phyloP scores from a whole-genome alignment of 169 alveolate species.

The Plasmodium fragile region DNA sequence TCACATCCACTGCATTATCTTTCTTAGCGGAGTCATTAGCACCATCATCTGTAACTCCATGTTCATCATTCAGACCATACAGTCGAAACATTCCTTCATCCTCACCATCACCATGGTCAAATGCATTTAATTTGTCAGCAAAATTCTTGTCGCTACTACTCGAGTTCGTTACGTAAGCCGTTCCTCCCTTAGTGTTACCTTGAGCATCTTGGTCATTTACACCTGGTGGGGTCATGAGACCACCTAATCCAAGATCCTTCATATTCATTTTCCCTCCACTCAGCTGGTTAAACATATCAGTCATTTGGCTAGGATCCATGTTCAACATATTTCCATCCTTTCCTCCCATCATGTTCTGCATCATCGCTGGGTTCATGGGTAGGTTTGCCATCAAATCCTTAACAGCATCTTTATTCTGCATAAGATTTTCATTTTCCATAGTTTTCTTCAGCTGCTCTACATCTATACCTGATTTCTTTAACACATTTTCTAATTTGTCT shows the following conservation, averaged over 20 bases:
- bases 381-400: neutral
- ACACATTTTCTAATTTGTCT: conserved; percentile 12
- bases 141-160: neutral
- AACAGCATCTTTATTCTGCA: conserved; percentile 13
- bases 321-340: conserved; percentile 7
- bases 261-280: neutral
- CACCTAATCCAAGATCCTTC: neutral
- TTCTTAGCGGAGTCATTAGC: neutral
- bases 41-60: neutral
- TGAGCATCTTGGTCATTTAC: neutral
- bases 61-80: neutral
- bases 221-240: neutral
- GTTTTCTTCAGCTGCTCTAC: conserved; percentile 38
- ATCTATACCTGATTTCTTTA: conserved; percentile 30
- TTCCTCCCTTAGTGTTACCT: neutral
- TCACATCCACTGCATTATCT: neutral
- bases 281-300: neutral
- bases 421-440: conserved; percentile 8
- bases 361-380: conserved; percentile 1
- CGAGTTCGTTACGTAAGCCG: neutral
- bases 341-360: neutral
- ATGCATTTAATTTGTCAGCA: conserved; percentile 7
- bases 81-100: neutral
- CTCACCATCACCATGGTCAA: neutral
- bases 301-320: conserved; percentile 9